Percentiles rank a stretch among this genome's conserved stretches.
phyloP scores from a whole-genome alignment of 495 filamentous ascomycete genomes.

The Durotheca rogersii region DNA sequence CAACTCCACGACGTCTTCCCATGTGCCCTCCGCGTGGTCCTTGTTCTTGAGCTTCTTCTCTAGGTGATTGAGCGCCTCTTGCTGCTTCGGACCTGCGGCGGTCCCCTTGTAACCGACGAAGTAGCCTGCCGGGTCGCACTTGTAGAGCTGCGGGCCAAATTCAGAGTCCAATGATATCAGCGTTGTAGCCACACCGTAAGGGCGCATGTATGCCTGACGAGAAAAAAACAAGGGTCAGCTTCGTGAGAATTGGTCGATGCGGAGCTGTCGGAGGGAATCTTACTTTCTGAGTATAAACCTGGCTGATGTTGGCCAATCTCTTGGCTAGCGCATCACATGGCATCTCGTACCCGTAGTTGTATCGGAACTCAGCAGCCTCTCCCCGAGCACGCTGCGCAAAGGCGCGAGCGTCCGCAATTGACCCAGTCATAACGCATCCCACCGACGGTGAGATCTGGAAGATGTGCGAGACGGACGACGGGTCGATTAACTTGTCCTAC shows the following conservation, averaged over 20 bases:
- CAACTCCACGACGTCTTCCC: slow-evolving; percentile 97
- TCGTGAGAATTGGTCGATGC: slow-evolving; percentile 1
- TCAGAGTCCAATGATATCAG: slow-evolving; percentile 92
- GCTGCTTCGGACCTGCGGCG: slow-evolving; percentile 93
- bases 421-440: slow-evolving; percentile 97
- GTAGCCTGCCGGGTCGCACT: slow-evolving; percentile 97
- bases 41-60: slow-evolving; percentile 99
- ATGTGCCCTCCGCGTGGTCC: slow-evolving; percentile 86
- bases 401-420: slow-evolving; percentile 94
- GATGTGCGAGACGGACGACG: slow-evolving; percentile 93
- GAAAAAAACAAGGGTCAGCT: slow-evolving; percentile 31
- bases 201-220: slow-evolving; percentile 91
- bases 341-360: slow-evolving; percentile 99
- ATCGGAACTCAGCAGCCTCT: slow-evolving; percentile 95
- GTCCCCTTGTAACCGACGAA: slow-evolving; percentile 98
- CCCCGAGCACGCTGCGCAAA: slow-evolving; percentile 87
- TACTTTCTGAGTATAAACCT: slow-evolving; percentile 97
- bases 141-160: slow-evolving; percentile 93
- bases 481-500: slow-evolving; percentile 98
- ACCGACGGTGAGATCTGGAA: slow-evolving; percentile 95
- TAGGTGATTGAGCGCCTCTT: slow-evolving; percentile 94
- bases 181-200: slow-evolving; percentile 90
- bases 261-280: slow-evolving; percentile 35
- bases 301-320: slow-evolving; percentile 96
- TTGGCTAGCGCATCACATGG: slow-evolving; percentile 95